Evolutionary conservation across 306 rosid species (phyloP), one percentile per base, ranked within the genome.

Genomic region (Ceratonia siliqua): DNA sequence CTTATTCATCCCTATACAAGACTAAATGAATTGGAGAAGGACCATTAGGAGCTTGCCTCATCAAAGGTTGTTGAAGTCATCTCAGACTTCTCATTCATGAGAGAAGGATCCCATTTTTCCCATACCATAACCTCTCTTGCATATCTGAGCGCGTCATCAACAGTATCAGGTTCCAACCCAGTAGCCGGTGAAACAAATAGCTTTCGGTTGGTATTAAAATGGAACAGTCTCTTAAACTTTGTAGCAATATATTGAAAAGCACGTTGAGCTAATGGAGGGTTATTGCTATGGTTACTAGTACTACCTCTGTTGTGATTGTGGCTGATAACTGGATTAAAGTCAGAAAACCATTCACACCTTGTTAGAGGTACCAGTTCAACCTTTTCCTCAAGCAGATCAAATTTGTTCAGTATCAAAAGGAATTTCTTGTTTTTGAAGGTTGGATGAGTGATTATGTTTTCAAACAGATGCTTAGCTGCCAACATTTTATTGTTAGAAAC

Each of bases 331-430:
- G 98, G 93, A 28, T 83, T 66, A 82, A 90, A 93, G 70, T 93
- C 89, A 0, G 25, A 5, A 71, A 93, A 93, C 98, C 98, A 93
- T 75, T 87, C 92, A 5, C 98, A 93, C 42, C 22, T 62, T 32
- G 69, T 32, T 65, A 93, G 89, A 28, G 98, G 93, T 43, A 35
- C 82, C 27, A 63, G 74, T 17, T 86, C 84, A 6, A 91, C 85
- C 81, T 86, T 90, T 63, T 93, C 93, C 82, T 87, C 97, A 0
- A 93, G 87, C 55, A 89, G 84, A 59, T 93, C 98, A 5, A 71
- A 87, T 79, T 87, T 89, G 86, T 84, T 90, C 38, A 93, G 87
- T 42, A 93, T 69, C 68, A 93, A 70, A 62, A 90, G 84, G 79
- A 89, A 87, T 66, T 85, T 73, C 67, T 90, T 90, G 72, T 79